Base-by-base conservation (phyloP, 2,329 filamentous ascomycete genomes). In the Alternaria postmessia region DNA sequence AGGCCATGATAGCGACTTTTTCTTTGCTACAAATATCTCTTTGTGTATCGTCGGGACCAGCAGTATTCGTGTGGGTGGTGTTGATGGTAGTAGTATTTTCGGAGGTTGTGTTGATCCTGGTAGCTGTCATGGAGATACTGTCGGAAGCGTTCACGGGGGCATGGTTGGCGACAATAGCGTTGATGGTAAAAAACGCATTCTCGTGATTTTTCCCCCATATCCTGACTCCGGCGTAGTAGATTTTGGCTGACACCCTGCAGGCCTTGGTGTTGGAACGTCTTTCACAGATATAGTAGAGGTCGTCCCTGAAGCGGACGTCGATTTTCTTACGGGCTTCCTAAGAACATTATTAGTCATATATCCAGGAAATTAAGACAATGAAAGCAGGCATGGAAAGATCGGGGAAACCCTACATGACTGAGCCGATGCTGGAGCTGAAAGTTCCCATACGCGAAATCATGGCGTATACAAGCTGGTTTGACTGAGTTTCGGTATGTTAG, bases 231-330 rank as follows among this genome's bases (percentile, higher is more conserved):
- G 12, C 7, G 7, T 55, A 55, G 7, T 55, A 55, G 2, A 39
- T n/a, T 11, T 41, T 48, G 11, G 53, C 53, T 12, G 30, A 8
- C 1, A 49, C 16, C 11, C 24, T 22, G 42, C 30, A 49, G 4
- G 32, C 14, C 24, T 38, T 49, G 36, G 36, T 38, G 3, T 12
- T 11, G 16, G 16, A 8, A n/a, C 39, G 11, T 5, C 30, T 12
- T 5, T 30, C 22, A 32, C 53, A 55, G 18, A 48, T 22, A 4
- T 55, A 7, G 20, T 26, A 28, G 16, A 55, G 24, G 32, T 55
- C 53, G 8, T 55, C 9, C 12, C 26, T 55, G 42, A 55, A 55
- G 16, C 24, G 47, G 16, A 39, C 11, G 11, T 55, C 53, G 42
- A 55, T 48, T 8, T 36, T 48, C 24, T 55, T 55, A 16, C 34